Conservation (phyloP, 1,139 yeast species). For the Taphrina communis region DNA sequence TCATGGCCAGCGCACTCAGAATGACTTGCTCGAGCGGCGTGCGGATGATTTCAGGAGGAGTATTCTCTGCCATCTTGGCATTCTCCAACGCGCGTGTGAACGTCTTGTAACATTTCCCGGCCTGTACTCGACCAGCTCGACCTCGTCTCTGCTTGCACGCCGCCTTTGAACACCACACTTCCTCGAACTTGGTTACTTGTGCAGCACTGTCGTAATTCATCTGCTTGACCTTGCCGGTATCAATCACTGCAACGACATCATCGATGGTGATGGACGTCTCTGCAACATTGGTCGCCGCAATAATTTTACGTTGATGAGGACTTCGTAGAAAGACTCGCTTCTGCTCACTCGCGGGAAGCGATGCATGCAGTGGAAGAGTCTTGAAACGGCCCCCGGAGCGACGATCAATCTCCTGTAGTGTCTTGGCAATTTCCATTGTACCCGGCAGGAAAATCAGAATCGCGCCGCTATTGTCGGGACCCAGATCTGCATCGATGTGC, state of each 20-base stretch:
- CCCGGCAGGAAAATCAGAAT: slow-evolving; percentile 89
- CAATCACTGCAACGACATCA: slow-evolving; percentile 91
- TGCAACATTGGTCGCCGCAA: slow-evolving; percentile 82
- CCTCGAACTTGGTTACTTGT: slow-evolving; percentile 74
- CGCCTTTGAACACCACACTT: slow-evolving; percentile 87
- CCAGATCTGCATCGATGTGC: slow-evolving; percentile 60
- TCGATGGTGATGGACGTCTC: slow-evolving; percentile 91
- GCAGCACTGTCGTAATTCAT: slow-evolving; percentile 70
- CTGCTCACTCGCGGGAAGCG: slow-evolving; percentile 81
- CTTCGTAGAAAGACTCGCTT: slow-evolving; percentile 65
- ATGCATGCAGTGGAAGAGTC: slow-evolving; percentile 83
- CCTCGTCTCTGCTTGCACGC: slow-evolving; percentile 94
- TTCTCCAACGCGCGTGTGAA: slow-evolving; percentile 68
- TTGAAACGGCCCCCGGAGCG: slow-evolving; percentile 49
- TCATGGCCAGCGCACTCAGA: slow-evolving; percentile 86
- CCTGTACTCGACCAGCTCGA: slow-evolving; percentile 94
- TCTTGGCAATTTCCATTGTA: slow-evolving; percentile 78
- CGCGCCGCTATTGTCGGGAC: slow-evolving; percentile 61
- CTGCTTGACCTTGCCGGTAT: slow-evolving; percentile 82
- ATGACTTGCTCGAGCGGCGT: slow-evolving; percentile 82
- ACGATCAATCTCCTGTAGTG: slow-evolving; percentile 54
- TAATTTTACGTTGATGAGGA: slow-evolving; percentile 68
- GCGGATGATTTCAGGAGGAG: slow-evolving; percentile 86
- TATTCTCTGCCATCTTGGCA: slow-evolving; percentile 66
- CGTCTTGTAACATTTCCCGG: slow-evolving; percentile 80